These are phyloP conservation scores for Irpex sp. DNA, from an alignment of 1,284 basidiomycete genomes.

Conservation along the genomic window DNA sequence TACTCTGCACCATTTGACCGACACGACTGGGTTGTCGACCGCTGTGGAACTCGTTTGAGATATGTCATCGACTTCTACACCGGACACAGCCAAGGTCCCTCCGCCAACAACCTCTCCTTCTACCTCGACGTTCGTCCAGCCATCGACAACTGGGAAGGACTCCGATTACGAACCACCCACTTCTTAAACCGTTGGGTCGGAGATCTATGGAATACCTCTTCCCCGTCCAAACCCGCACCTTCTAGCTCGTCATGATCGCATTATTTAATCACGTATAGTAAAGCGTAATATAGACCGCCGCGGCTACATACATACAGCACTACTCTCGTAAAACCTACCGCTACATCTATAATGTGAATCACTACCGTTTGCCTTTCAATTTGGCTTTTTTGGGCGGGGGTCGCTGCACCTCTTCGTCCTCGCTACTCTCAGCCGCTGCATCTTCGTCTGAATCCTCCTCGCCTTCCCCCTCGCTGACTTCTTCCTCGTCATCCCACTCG, in stretches of 20 bases:
- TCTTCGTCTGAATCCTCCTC: slow-evolving; percentile 35
- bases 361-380: slow-evolving; percentile 35
- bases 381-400: slow-evolving; percentile 39
- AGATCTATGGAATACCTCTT: slow-evolving; percentile 15
- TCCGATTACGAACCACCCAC: slow-evolving; percentile 68
- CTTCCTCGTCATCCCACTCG: slow-evolving; percentile 65
- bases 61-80: slow-evolving; percentile 99
- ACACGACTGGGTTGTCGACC: slow-evolving; percentile 96
- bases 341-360: neutral
- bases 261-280: neutral
- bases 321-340: slow-evolving; percentile 3
- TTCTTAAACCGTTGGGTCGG: slow-evolving; percentile 46
- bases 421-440: slow-evolving; percentile 35
- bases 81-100: slow-evolving; percentile 54
- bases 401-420: slow-evolving; percentile 27
- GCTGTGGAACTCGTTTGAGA: slow-evolving; percentile 83
- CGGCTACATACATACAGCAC: neutral
- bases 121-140: slow-evolving; percentile 95
- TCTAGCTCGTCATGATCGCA: neutral
- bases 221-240: neutral
- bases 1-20: slow-evolving; percentile 95
- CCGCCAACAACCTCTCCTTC: slow-evolving; percentile 64
- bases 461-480: slow-evolving; percentile 53
- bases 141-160: slow-evolving; percentile 86
- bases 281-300: neutral